Percentiles rank a stretch among this genome's conserved stretches.
Evolutionary conservation across 805 yeast species (phyloP).

Genomic region (Wickerhamomyces hampshirensis): DNA sequence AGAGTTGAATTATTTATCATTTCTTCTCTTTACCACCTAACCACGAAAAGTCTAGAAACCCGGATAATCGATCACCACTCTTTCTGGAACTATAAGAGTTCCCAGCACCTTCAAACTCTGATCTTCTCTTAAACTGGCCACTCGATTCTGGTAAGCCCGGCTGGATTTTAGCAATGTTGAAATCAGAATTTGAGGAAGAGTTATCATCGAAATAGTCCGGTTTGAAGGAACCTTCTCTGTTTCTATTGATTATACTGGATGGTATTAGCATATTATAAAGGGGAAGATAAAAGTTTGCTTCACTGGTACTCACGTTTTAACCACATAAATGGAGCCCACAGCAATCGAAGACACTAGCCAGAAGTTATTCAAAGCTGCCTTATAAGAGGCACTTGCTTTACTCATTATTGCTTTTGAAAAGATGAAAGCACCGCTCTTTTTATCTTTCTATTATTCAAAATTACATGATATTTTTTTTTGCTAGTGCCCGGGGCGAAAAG

Average conservation of each 20-base stretch:
- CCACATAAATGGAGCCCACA: conserved; percentile 23
- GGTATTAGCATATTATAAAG: conserved; percentile 11
- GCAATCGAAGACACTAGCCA: conserved; percentile 24
- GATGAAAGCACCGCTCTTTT: too few species aligned
- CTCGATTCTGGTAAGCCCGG: conserved; percentile 53
- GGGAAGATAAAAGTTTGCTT: too few species aligned
- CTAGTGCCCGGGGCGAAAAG: too few species aligned
- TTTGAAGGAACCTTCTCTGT: conserved; percentile 31
- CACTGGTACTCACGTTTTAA: conserved; percentile 24
- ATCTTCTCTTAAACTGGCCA: conserved; percentile 40
- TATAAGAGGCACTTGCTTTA: conserved; percentile 13
- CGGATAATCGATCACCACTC: conserved; percentile 45
- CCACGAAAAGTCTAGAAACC: conserved; percentile 22
- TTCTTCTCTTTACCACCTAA: conserved; percentile 13
- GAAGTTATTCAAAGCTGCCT: conserved; percentile 19
- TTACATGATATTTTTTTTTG: too few species aligned
- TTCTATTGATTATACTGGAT: conserved; percentile 26
- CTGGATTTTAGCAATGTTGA: conserved; percentile 33
- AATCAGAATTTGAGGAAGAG: conserved; percentile 2
- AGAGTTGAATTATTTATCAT: neutral
- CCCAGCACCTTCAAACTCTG: conserved; percentile 68
- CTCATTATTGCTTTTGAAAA: conserved; percentile 7
- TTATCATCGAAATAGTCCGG: conserved; percentile 26
- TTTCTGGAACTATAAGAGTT: conserved; percentile 52
- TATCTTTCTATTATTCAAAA: too few species aligned